Evolutionary conservation across 2,329 filamentous ascomycete species (phyloP).

Genomic region (Fusarium sp.): DNA sequence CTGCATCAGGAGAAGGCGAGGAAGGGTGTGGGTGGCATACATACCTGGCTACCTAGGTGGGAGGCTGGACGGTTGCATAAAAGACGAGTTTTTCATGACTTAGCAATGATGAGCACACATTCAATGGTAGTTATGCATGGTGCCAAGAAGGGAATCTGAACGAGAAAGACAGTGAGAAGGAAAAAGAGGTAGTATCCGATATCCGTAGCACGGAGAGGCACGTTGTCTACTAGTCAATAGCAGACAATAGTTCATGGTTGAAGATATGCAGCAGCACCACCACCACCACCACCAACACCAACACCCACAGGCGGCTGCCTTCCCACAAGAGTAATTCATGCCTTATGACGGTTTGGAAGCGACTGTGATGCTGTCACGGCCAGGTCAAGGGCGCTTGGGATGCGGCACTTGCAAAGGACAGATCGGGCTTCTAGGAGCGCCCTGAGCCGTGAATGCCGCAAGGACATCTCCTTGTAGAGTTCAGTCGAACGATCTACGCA

Average conservation of each 20-base stretch:
- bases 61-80: constrained; percentile 15
- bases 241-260: background rate
- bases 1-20: background rate
- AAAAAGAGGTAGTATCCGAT: background rate
- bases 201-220: background rate
- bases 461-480: constrained; percentile 11
- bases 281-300: background rate
- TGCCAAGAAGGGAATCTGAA: constrained; percentile 9
- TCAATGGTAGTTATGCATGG: constrained; percentile 10
- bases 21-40: constrained; percentile 14
- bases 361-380: constrained; percentile 10
- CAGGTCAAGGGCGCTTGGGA: constrained; percentile 12
- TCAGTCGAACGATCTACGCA: constrained; percentile 28
- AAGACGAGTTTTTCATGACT: constrained; percentile 23
- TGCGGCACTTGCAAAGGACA: constrained; percentile 17
- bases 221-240: background rate
- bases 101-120: background rate
- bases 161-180: background rate
- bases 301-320: background rate
- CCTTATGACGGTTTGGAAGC: background rate
- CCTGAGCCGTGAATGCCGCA: constrained; percentile 16
- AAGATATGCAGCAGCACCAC: background rate
- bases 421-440: constrained; percentile 1
- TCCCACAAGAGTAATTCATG: constrained; percentile 1
- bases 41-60: background rate